Base-by-base conservation (phyloP, 441 rosid genomes). In the Daphne laureola region DNA sequence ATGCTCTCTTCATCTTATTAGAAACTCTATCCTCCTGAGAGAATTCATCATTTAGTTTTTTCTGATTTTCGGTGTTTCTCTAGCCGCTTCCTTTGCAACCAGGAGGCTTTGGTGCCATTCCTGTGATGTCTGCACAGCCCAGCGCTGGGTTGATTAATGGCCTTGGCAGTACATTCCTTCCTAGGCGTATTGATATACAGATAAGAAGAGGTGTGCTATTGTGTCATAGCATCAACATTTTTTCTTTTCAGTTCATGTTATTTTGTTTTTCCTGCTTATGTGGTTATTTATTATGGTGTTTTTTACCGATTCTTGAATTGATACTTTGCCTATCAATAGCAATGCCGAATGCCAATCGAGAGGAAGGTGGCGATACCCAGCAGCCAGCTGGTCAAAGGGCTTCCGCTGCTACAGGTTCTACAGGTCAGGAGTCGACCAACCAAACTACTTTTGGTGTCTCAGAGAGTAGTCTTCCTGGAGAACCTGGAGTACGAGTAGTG, bases 171-270 rank as follows among this genome's bases (percentile, higher is more conserved):
- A 73, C 78, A 13, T 64, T 78, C 68, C 75, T 73, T 73, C 90
- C 90, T 11, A 69, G 94, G 65, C 87, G 84, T 27, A 80, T 83
- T 63, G 90, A 83, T 69, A 83, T 86, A 66, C 87, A 83, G 77
- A 86, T 83, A 63, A 77, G 86, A 66, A 78, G 90, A 75, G 90
- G 90, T 82, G 62, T 12, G 12, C 31, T 25, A 41, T 27, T 21
- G 31, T 31, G 1, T 31, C 38, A 31, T 31, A 11, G 9, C 38
- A 31, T 31, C 38, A 7, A 31, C 35, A 5, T 6, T 21, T 21
- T 21, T 21, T 21, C 3, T 21, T 21, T 0, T 2, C 25, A 21
- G 25, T 21, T 21, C 25, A 53, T 21, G 25, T 21, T 6, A 31
- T 31, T 9, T 31, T 54, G 43, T 51, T 63, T 5, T 56, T 17